Percentiles rank a stretch among this genome's conserved stretches.
Evolutionary conservation across 164 flowering plant species (phyloP).

Genomic region (Vitis vinifera): DNA sequence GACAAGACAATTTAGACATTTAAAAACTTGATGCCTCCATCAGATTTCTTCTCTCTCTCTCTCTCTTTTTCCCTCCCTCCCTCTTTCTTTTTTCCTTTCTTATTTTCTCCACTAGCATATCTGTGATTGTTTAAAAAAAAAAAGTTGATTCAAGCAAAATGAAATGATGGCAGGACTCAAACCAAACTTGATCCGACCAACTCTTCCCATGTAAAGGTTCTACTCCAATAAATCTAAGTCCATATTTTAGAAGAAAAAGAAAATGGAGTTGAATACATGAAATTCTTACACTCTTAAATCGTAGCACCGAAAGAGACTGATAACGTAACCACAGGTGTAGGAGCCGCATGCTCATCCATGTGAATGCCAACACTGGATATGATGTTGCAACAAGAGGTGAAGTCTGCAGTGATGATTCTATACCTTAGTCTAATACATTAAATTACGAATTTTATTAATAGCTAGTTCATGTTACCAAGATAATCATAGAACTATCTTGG

Average conservation of each 20-base stretch:
- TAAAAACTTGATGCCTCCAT: background rate
- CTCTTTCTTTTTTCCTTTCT: background rate
- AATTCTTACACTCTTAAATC: constrained; percentile 66
- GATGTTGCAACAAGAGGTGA: constrained; percentile 62
- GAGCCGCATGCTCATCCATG: constrained; percentile 75
- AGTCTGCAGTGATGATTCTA: constrained; percentile 46
- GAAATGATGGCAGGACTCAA: too few species aligned
- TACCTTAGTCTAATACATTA: background rate
- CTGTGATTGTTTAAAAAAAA: too few species aligned
- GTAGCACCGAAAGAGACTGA: constrained; percentile 74
- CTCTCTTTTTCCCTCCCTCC: too few species aligned
- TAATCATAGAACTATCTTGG: background rate
- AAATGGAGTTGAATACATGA: background rate
- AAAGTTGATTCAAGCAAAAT: too few species aligned
- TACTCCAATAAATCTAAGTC: background rate
- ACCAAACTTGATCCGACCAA: background rate
- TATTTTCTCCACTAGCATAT: too few species aligned
- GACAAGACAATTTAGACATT: background rate
- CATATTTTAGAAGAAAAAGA: background rate
- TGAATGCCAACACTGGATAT: constrained; percentile 45
- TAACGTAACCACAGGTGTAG: constrained; percentile 91
- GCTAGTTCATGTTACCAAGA: background rate
- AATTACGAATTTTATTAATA: background rate
- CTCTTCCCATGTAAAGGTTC: background rate
- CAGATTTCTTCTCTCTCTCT: background rate